These are phyloP conservation scores for Puccinia horiana DNA, from an alignment of 1,284 basidiomycete genomes.

Conservation along the genomic window DNA sequence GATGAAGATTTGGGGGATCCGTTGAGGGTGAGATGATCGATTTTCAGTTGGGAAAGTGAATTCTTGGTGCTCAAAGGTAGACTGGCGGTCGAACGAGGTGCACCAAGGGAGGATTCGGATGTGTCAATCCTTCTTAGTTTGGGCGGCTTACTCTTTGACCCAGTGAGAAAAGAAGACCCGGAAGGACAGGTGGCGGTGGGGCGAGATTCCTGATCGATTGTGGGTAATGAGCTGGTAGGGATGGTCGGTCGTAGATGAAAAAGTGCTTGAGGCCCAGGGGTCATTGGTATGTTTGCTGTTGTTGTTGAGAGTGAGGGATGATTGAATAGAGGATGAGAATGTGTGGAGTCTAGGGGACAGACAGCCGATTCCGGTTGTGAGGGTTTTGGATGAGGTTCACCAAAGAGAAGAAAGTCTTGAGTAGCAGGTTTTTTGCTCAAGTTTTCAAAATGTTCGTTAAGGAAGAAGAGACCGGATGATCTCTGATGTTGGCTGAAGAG, in stretches of 20 bases:
- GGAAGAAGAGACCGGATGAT: constrained; percentile 25
- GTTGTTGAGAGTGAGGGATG: not conserved
- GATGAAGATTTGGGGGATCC: not conserved
- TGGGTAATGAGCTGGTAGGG: not conserved
- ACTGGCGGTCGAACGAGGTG: constrained; percentile 16
- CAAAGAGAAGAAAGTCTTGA: constrained; percentile 13
- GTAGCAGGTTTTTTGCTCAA: constrained; percentile 4
- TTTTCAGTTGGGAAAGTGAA: constrained; percentile 9
- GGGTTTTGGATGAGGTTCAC: constrained; percentile 14
- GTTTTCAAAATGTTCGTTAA: constrained; percentile 1
- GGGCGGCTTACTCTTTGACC: constrained; percentile 26
- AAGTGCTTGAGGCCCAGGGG: constrained; percentile 18
- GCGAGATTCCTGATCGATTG: constrained; percentile 8
- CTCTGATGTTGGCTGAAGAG: not conserved
- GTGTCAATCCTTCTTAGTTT: constrained; percentile 43
- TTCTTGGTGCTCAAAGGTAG: not conserved
- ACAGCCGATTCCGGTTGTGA: not conserved
- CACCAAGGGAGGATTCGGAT: constrained; percentile 27
- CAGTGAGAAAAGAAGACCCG: too few relatives aligned
- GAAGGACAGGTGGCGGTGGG: too few relatives aligned
- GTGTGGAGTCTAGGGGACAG: not conserved
- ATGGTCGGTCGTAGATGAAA: constrained; percentile 24
- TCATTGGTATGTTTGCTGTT: not conserved
- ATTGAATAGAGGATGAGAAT: not conserved
- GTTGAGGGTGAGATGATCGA: not conserved